Conservation (phyloP, 345 rosid species). For the Populus davidiana region DNA sequence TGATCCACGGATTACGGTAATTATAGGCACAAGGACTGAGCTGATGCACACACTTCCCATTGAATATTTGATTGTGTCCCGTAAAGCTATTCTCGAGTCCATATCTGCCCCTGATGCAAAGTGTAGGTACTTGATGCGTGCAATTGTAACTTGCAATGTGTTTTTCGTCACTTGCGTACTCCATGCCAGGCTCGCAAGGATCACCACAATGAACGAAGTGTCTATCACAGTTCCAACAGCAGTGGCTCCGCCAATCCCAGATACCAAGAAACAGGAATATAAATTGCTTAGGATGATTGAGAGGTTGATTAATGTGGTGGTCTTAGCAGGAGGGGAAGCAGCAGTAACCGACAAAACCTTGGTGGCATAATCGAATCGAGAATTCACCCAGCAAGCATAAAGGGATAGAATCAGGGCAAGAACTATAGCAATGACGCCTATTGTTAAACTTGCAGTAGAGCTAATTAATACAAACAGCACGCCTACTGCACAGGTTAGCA, state of each 20-base stretch:
- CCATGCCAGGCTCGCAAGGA: slow-evolving; percentile 71
- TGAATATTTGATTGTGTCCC: slow-evolving; percentile 43
- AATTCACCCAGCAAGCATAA: slow-evolving; percentile 72
- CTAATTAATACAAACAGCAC: slow-evolving; percentile 47
- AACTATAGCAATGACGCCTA: slow-evolving; percentile 46
- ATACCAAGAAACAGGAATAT: slow-evolving; percentile 57
- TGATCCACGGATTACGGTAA: slow-evolving; percentile 49
- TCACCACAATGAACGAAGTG: slow-evolving; percentile 44
- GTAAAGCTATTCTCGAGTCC: slow-evolving; percentile 39
- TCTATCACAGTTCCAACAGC: slow-evolving; percentile 49
- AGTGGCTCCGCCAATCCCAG: slow-evolving; percentile 81
- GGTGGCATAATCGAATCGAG: slow-evolving; percentile 51
- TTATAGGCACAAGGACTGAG: slow-evolving; percentile 56
- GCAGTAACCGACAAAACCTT: slow-evolving; percentile 48
- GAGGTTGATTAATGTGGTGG: slow-evolving; percentile 27
- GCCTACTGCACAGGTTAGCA: slow-evolving; percentile 56
- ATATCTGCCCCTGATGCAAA: slow-evolving; percentile 51
- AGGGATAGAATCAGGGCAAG: slow-evolving; percentile 47
- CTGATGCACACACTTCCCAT: slow-evolving; percentile 66
- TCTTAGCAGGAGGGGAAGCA: slow-evolving; percentile 46
- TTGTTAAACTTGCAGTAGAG: slow-evolving; percentile 43
- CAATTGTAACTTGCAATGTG: slow-evolving; percentile 50
- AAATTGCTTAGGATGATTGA: slow-evolving; percentile 31
- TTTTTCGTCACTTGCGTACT: slow-evolving; percentile 72
- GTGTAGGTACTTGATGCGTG: slow-evolving; percentile 52